These are phyloP conservation scores for Daphne laureola DNA, from an alignment of 441 rosid genomes.

Conservation along the genomic window DNA sequence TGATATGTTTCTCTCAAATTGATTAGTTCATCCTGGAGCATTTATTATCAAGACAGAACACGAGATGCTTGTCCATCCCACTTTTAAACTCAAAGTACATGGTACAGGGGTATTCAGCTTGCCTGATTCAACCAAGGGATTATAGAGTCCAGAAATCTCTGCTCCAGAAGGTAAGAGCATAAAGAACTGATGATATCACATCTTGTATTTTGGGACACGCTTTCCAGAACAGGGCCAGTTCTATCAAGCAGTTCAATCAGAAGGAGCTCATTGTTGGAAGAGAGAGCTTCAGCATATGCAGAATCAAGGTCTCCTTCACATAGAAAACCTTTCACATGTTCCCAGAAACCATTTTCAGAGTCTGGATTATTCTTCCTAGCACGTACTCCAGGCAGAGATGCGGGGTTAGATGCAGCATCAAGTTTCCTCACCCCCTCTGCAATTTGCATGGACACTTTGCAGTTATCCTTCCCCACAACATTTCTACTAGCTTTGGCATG, in stretches of 20 bases:
- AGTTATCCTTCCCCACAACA: constrained; percentile 32
- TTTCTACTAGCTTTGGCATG: constrained; percentile 32
- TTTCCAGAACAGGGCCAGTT: constrained; percentile 81
- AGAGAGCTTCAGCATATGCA: constrained; percentile 73
- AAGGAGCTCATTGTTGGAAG: constrained; percentile 53
- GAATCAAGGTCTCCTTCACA: constrained; percentile 70
- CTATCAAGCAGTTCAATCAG: constrained; percentile 72
- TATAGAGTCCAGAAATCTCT: constrained; percentile 48
- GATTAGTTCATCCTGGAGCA: neutral
- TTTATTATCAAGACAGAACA: neutral
- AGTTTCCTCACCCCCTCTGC: constrained; percentile 28
- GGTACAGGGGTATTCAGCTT: constrained; percentile 21
- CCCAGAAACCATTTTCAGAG: constrained; percentile 40
- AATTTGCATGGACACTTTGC: constrained; percentile 29
- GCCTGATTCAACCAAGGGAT: constrained; percentile 93
- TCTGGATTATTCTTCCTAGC: constrained; percentile 29
- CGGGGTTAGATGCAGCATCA: constrained; percentile 26
- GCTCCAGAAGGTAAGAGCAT: constrained; percentile 56
- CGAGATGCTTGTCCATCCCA: neutral
- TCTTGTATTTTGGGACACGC: constrained; percentile 52
- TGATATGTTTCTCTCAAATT: too few relatives aligned
- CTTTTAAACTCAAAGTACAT: neutral
- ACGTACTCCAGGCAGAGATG: constrained; percentile 24
- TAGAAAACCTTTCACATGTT: constrained; percentile 42
- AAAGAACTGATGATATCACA: constrained; percentile 56